These are phyloP conservation scores for Phytopythium chamaehyphon DNA, from an alignment of 352 stramenopile genomes.

Conservation along the genomic window DNA sequence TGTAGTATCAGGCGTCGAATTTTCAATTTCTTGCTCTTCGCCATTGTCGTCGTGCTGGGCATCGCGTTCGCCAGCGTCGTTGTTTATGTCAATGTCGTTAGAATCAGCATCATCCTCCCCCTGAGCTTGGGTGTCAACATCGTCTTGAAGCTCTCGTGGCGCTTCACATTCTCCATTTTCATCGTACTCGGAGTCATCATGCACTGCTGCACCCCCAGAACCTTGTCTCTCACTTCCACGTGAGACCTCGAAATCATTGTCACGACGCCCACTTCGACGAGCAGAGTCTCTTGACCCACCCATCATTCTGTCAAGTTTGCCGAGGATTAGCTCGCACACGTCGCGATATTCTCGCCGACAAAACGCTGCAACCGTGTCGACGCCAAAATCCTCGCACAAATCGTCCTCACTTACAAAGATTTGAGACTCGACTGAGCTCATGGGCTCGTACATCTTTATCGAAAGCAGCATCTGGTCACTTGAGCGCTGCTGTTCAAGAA, in stretches of 20 bases:
- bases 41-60: too few species aligned
- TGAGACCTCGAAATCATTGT: too few species aligned
- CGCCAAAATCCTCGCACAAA: conserved; percentile 54
- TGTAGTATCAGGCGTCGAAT: background rate
- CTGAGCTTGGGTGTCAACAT: too few species aligned
- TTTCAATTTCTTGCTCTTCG: conserved; percentile 4
- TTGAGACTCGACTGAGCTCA: conserved; percentile 72
- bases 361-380: conserved; percentile 30
- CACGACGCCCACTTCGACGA: background rate
- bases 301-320: conserved; percentile 58
- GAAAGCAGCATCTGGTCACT: conserved; percentile 26
- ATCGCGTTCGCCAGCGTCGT: too few species aligned
- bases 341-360: conserved; percentile 38
- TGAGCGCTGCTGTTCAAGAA: conserved; percentile 26
- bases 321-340: conserved; percentile 61
- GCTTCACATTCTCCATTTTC: too few species aligned
- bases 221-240: too few species aligned
- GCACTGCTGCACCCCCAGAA: too few species aligned
- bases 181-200: too few species aligned
- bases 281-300: conserved; percentile 1
- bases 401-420: conserved; percentile 58
- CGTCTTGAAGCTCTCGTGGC: too few species aligned
- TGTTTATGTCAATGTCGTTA: too few species aligned
- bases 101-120: too few species aligned
- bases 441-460: conserved; percentile 76